Base-by-base conservation (phyloP, 139 green algal species). In the Coelastrella sp. region DNA sequence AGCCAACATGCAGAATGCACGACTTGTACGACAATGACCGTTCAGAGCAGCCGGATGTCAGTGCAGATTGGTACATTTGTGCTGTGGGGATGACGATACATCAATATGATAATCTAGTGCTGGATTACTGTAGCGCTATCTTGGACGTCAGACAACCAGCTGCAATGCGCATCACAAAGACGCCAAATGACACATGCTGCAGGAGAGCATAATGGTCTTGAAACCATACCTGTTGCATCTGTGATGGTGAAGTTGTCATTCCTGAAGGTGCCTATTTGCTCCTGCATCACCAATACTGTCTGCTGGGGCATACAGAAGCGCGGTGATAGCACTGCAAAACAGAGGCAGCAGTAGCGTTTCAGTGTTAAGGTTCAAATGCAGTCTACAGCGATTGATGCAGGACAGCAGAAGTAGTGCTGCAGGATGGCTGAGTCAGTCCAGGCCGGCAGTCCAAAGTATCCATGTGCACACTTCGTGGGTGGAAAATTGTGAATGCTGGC, bases 231-330 rank as follows among this genome's bases (percentile, higher is more conserved):
- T 80, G 74, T 80, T 68, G 81, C 64, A 61, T 87, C 81, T 47
- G 81, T 87, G 81, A 87, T 87, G 23, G 23, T 64, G 61, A 87
- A 87, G 64, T 87, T 20, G 64, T 87, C 81, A 56, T 19, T 87
- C 19, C 66, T 87, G 13, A 54, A 77, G 7, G 23, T 17, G 13
- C 61, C 81, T 16, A 74, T 14, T 64, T 77, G 61, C 81, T 87
- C 81, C 81, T 87, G 81, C 81, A 87, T 87, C 5, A 87, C 64
- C 13, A 87, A 61, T 23, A 77, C 64, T 7, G 64, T 77, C 81
- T 77, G 61, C 81, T 87, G 81, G 0, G 81, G 81, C 61, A 87
- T 17, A 58, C 81, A 87, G 64, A 77, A 87, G 22, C 56, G 81
- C 3, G 61, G 61, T 4, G 61, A 76, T 16, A 87, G 23, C 22